A percentile compares a stretch with the other conserved stretches of the same genome.
These are phyloP conservation scores for Sclerotinia borealis DNA, from an alignment of 2,329 filamentous ascomycete species.

Conservation along the genomic window DNA sequence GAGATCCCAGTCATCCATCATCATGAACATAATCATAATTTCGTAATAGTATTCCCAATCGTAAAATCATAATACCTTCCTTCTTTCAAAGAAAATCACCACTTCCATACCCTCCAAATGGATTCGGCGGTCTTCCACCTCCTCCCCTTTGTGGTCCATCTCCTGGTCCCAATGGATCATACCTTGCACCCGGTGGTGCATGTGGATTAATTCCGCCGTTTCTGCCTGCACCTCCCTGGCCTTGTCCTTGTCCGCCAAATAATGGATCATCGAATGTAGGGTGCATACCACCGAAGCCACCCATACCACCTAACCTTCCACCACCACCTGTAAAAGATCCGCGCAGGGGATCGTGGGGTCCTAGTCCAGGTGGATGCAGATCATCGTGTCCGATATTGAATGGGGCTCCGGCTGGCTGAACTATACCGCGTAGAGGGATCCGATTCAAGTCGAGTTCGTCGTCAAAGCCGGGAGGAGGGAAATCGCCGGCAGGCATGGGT, in stretches of 20 bases:
- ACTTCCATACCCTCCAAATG: constrained; percentile 52
- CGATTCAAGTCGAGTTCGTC: constrained; percentile 82
- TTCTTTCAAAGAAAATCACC: constrained; percentile 45
- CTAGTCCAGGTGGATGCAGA: constrained; percentile 78
- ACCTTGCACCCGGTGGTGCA: constrained; percentile 82
- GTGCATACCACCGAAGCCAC: constrained; percentile 70
- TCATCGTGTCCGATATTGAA: constrained; percentile 78
- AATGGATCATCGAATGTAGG: constrained; percentile 90
- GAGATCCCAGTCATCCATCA: background rate
- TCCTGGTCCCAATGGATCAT: constrained; percentile 78
- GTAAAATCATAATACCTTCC: background rate
- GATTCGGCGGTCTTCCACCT: constrained; percentile 45
- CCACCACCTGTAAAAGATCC: constrained; percentile 56
- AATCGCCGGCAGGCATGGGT: constrained; percentile 65
- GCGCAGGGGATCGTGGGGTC: constrained; percentile 75
- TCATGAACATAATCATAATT: background rate
- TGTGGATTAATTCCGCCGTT: constrained; percentile 52
- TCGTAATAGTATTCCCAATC: background rate
- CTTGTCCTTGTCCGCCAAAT: constrained; percentile 50
- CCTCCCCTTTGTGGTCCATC: constrained; percentile 44
- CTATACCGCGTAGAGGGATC: constrained; percentile 50
- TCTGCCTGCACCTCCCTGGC: constrained; percentile 38
- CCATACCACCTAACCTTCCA: constrained; percentile 50
- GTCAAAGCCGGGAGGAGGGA: constrained; percentile 84
- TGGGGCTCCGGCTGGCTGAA: constrained; percentile 42